Conservation (phyloP, 2,329 filamentous ascomycete genomes). For the Colletotrichum cereale region DNA sequence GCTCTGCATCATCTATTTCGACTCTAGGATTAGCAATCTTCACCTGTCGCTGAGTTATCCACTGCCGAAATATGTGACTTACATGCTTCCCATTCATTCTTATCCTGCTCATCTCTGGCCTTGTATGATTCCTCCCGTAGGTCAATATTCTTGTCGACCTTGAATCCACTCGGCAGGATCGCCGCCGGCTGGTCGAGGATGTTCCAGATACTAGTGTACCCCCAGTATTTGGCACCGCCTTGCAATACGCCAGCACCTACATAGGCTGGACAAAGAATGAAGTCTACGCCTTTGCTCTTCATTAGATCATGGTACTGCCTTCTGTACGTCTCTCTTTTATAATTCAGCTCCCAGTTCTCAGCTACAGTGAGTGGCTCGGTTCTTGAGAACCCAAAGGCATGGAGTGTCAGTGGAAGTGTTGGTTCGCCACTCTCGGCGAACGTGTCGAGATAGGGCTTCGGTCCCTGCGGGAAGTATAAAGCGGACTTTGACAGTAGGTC, state of each 20-base stretch:
- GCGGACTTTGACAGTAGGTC: background rate
- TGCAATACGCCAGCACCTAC: slow-evolving; percentile 26
- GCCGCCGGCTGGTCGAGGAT: slow-evolving; percentile 25
- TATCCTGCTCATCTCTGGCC: background rate
- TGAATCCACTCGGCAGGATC: slow-evolving; percentile 16
- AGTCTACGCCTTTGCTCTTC: slow-evolving; percentile 23
- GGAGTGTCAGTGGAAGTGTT: slow-evolving; percentile 6
- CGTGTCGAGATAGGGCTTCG: slow-evolving; percentile 26
- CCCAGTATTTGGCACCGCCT: slow-evolving; percentile 29
- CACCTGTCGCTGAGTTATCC: background rate
- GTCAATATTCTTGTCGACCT: slow-evolving; percentile 10
- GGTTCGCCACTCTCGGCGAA: slow-evolving; percentile 28
- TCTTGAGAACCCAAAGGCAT: slow-evolving; percentile 15
- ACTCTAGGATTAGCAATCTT: background rate
- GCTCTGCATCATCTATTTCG: slow-evolving; percentile 17
- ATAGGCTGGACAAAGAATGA: slow-evolving; percentile 30
- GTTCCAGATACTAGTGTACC: slow-evolving; percentile 30
- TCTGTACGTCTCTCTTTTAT: slow-evolving; percentile 21
- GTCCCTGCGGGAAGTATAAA: slow-evolving; percentile 23
- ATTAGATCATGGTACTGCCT: slow-evolving; percentile 24
- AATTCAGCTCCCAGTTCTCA: slow-evolving; percentile 18
- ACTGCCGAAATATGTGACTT: background rate
- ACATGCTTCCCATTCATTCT: slow-evolving; percentile 29
- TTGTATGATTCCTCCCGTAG: background rate
- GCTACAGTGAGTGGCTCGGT: slow-evolving; percentile 9